Evolutionary conservation across 2,329 filamentous ascomycete species (phyloP), one percentile per base, ranked within the genome.

Genomic region (Xylariaceae sp.): DNA sequence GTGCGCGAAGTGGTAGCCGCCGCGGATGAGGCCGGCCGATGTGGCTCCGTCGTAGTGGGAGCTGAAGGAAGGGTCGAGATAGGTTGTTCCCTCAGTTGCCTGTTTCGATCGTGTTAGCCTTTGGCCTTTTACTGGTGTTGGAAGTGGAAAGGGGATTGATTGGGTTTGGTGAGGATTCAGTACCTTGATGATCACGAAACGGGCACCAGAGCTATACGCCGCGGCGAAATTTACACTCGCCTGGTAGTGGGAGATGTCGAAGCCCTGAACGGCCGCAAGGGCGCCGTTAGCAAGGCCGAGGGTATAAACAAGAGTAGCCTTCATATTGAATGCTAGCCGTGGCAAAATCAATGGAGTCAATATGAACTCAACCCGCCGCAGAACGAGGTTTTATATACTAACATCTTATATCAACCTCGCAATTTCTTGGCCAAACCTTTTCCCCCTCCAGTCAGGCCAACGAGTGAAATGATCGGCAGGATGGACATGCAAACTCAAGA

Each of bases 1-100:
- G 37, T 73, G 73, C 4, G 80, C 79, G 59, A 80, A 81, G 71
- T 83, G 80, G 63, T 82, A 81, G 37, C 73, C 78, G 47, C 79
- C 79, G 27, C 78, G 77, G 65, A 82, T 76, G 55, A 83, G 68
- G 29, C 74, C 74, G 2, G 77, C 78, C 6, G 70, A 70, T 44
- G 77, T 80, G 35, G 79, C 78, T 30, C 72, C 72, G 2, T 57
- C 68, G 65, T 80, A 80, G 62, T 82, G 77, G 32, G 60, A 65
- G 56, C 69, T 73, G 69, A 82, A 82, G 29, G 47, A 59, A n/a
- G 70, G 63, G 59, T 76, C 73, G 35, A 62, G 72, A 64, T 73
- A 79, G 29, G 62, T 70, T 11, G 75, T 77, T n/a, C 78, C 76
- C 61, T 80, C 77, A 8, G 78, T 80, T 6, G 78, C 78, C 77